Evolutionary conservation across 257 asterid genomes (phyloP), one percentile per base, ranked within the genome.

Genomic region (Gentiana dahurica): DNA sequence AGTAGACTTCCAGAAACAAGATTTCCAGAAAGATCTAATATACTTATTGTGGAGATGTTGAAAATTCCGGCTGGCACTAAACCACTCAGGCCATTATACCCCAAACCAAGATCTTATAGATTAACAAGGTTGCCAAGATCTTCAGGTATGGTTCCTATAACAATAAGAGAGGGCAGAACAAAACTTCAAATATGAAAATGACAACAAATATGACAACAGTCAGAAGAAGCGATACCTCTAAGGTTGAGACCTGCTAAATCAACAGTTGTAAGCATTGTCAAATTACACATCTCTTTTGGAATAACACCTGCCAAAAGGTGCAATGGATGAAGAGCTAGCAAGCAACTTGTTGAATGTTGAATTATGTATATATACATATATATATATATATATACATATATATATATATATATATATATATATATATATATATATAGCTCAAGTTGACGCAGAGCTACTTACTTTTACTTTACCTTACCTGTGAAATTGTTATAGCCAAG

Each of bases 271-370:
- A 60, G 49, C 50, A 11, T 51, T 10, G 65, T 61, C 1, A 71
- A 68, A 37, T 72, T 62, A 8, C 60, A 36, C 32, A 57, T 43
- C 61, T 57, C 61, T 3, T 41, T 34, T 1, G 61, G 61, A 37
- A 57, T 7, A 0, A 9, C 24, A 57, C 61, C 61, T 57, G 24
- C 37, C 12, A 43, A 8, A 3, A 1, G 12, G 36, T 2, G 13
- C 8, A 51, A 56, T 7, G 9, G 1, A 36, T 12, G 50, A 38
- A 41, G 34, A 4, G 3, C 24, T 24, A n/a, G 12, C 8, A 10
- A 48, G 3, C 51, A n/a, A 48, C 12, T n/a, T 48, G 8, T 4
- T 48, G 51, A 10, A 3, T 6, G 5, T 48, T 6, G 0, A 6
- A n/a, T 48, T 48, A 48, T 0, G 1, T 6, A 10, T n/a, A 6